Evolutionary conservation across 2,329 filamentous ascomycete species (phyloP).

Genomic region (Colletotrichum theobromicola): DNA sequence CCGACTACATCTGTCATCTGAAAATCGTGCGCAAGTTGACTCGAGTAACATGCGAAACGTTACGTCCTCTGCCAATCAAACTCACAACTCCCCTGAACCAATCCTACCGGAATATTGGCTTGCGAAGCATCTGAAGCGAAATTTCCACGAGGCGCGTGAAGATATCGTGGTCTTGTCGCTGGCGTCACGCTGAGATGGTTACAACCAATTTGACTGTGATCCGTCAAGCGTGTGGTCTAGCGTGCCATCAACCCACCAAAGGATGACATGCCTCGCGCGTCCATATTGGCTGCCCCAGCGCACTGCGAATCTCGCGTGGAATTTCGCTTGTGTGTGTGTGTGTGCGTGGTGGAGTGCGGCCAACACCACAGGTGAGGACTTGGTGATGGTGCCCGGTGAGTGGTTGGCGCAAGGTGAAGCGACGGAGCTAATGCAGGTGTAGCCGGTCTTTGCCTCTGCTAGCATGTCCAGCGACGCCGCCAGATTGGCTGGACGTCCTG

Average conservation of each 20-base stretch:
- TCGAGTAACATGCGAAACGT: not conserved
- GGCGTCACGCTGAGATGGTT: conserved; percentile 5
- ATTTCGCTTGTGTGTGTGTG: not conserved
- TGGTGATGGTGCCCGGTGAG: conserved; percentile 6
- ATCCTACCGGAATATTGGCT: not conserved
- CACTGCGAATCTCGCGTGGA: not conserved
- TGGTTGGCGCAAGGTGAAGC: not conserved
- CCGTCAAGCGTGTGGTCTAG: not conserved
- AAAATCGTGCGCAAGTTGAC: not conserved
- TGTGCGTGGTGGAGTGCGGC: not conserved
- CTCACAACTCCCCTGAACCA: not conserved
- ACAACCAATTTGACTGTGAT: not conserved
- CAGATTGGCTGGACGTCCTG: not conserved
- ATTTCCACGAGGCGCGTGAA: not conserved
- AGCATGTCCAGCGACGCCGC: not conserved
- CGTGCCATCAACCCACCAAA: not conserved
- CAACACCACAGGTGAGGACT: conserved; percentile 3
- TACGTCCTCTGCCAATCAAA: not conserved
- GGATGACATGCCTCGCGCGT: not conserved
- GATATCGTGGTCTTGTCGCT: not conserved
- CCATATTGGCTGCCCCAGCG: not conserved
- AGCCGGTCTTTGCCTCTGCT: not conserved
- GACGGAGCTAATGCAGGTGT: conserved; percentile 19
- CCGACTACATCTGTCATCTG: not conserved
- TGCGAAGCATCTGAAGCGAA: not conserved